A percentile compares a stretch with the other conserved stretches of the same genome.
These are phyloP conservation scores for Cephaloascus fragrans DNA, from an alignment of 805 yeast genomes.

Conservation along the genomic window DNA sequence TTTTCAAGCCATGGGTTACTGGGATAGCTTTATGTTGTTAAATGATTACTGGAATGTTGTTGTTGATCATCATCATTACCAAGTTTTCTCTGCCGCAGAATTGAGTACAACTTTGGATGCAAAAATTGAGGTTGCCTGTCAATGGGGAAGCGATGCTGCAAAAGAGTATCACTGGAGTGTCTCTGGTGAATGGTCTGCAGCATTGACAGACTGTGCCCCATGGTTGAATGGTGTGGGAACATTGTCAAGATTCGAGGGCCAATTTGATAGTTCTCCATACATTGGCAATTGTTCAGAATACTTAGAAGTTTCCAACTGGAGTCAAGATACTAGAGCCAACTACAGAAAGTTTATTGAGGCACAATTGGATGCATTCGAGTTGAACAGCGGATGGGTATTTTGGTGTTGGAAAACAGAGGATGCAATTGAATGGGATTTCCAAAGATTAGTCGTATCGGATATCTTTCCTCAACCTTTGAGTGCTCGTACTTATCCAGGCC, in stretches of 20 bases:
- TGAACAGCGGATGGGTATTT: slow-evolving; percentile 78
- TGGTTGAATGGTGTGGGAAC: slow-evolving; percentile 84
- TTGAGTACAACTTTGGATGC: slow-evolving; percentile 48
- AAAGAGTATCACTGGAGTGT: slow-evolving; percentile 64
- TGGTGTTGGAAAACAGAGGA: slow-evolving; percentile 92
- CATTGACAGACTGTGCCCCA: slow-evolving; percentile 81
- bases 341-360: slow-evolving; percentile 77
- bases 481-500: slow-evolving; percentile 60
- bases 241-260: slow-evolving; percentile 76
- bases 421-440: slow-evolving; percentile 80
- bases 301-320: slow-evolving; percentile 35
- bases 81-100: slow-evolving; percentile 64
- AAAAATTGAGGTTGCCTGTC: slow-evolving; percentile 36
- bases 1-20: slow-evolving; percentile 49
- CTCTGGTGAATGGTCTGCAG: slow-evolving; percentile 87
- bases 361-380: slow-evolving; percentile 77
- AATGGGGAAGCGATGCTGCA: slow-evolving; percentile 17
- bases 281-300: slow-evolving; percentile 53
- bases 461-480: slow-evolving; percentile 76
- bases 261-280: slow-evolving; percentile 26
- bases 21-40: slow-evolving; percentile 45
- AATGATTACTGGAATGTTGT: slow-evolving; percentile 52
- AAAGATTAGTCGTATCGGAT: slow-evolving; percentile 42
- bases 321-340: slow-evolving; percentile 41
- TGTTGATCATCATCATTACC: slow-evolving; percentile 86